Evolutionary conservation across 106 monocot genomes (phyloP).

Genomic region (Dioscorea dumetorum): DNA sequence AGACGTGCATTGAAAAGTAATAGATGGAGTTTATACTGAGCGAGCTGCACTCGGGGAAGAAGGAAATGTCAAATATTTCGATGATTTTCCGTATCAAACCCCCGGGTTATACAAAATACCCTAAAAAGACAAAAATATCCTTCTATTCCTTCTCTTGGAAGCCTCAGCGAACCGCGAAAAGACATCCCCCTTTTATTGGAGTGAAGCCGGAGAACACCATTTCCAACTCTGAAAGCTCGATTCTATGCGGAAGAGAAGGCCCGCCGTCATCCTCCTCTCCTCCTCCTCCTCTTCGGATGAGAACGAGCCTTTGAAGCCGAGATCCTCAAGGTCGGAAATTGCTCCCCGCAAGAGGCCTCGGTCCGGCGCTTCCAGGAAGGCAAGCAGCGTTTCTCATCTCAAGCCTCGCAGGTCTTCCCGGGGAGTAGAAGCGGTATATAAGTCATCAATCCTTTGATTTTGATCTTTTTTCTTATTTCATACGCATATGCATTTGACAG

Average conservation of each 20-base stretch:
- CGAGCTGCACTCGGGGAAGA: no score
- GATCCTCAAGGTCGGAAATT: background rate
- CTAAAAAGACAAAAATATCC: background rate
- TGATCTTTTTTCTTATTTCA: no score
- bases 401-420: background rate
- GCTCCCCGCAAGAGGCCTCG: background rate
- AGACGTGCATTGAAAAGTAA: no score
- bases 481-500: no score
- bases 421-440: background rate
- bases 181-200: background rate
- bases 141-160: background rate
- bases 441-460: background rate
- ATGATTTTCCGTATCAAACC: no score
- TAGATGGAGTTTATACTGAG: no score
- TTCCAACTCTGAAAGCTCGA: background rate
- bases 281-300: slow-evolving; percentile 5
- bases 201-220: background rate
- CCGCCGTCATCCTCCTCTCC: slow-evolving; percentile 5
- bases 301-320: background rate
- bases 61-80: no score
- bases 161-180: background rate
- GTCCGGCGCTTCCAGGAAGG: background rate
- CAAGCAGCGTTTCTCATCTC: background rate
- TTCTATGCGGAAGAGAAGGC: slow-evolving; percentile 2
- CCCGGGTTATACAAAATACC: no score